A percentile compares a stretch with the other conserved stretches of the same genome.
Conservation (phyloP, 169 alveolate species). For the Ichthyophthirius multifiliis region DNA sequence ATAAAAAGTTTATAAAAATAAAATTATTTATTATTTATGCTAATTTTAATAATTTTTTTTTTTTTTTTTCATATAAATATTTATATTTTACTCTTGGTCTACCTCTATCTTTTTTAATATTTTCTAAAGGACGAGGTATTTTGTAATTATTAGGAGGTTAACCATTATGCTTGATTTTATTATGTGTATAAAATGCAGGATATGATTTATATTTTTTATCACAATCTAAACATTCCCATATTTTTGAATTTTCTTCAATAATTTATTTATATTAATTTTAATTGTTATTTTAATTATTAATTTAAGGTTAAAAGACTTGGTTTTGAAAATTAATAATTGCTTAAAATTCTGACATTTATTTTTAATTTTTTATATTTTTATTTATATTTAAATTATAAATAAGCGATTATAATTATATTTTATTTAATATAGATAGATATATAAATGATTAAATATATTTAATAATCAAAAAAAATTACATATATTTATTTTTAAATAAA, state of each 20-base stretch:
- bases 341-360: no score
- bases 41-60: neutral
- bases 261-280: no score
- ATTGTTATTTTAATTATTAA: no score
- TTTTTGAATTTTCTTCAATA: neutral
- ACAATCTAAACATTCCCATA: constrained; percentile 43
- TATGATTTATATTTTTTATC: constrained; percentile 35
- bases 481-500: no score
- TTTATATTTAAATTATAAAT: no score
- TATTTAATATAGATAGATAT: no score
- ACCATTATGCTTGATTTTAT: constrained; percentile 39
- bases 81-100: constrained; percentile 28
- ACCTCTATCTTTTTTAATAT: constrained; percentile 33
- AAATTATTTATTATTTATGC: neutral
- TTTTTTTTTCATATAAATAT: neutral
- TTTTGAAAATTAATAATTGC: no score
- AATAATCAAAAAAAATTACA: no score
- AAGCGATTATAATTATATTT: no score
- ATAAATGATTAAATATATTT: no score
- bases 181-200: constrained; percentile 46
- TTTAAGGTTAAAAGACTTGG: no score
- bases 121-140: constrained; percentile 43
- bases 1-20: neutral
- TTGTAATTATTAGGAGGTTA: constrained; percentile 32
- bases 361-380: no score